These are phyloP conservation scores for Orbilia ellipsospora DNA, from an alignment of 2,329 filamentous ascomycete genomes.

Conservation along the genomic window DNA sequence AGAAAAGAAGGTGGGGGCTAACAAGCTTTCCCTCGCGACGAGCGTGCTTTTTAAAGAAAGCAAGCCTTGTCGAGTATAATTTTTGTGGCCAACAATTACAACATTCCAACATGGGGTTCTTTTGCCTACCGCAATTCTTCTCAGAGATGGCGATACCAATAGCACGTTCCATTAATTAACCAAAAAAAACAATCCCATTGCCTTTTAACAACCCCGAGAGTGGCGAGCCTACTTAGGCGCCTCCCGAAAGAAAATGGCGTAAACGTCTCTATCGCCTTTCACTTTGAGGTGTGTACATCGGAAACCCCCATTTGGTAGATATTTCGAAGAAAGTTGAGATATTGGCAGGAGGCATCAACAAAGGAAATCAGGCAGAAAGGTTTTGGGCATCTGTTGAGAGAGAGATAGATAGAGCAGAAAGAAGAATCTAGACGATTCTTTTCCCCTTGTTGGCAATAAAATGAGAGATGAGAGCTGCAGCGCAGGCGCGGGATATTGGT, in stretches of 20 bases:
- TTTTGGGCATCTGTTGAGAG: too few species aligned
- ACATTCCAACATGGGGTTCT: conserved; percentile 1
- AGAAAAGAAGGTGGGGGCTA: conserved; percentile 20
- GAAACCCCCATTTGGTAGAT: conserved; percentile 37
- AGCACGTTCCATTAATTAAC: too few species aligned
- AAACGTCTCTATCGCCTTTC: conserved; percentile 8
- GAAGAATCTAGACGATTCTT: too few species aligned
- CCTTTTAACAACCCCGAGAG: conserved; percentile 15
- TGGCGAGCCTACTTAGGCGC: conserved; percentile 17
- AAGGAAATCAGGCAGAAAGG: not conserved
- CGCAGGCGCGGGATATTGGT: too few species aligned
- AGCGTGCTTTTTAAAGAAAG: too few species aligned
- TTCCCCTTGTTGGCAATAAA: too few species aligned
- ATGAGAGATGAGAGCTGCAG: too few species aligned
- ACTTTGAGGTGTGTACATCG: not conserved
- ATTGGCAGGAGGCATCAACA: conserved; percentile 13
- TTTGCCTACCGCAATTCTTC: too few species aligned
- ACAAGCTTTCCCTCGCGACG: not conserved
- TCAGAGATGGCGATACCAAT: too few species aligned
- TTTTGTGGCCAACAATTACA: not conserved
- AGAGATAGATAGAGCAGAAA: too few species aligned
- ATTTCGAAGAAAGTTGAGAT: conserved; percentile 22
- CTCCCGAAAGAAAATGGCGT: not conserved
- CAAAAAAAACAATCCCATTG: not conserved
- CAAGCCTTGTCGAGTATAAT: too few species aligned